Evolutionary conservation across 129 eudicot species (phyloP), one percentile per base, ranked within the genome.

Genomic region (Saposhnikovia divaricata): DNA sequence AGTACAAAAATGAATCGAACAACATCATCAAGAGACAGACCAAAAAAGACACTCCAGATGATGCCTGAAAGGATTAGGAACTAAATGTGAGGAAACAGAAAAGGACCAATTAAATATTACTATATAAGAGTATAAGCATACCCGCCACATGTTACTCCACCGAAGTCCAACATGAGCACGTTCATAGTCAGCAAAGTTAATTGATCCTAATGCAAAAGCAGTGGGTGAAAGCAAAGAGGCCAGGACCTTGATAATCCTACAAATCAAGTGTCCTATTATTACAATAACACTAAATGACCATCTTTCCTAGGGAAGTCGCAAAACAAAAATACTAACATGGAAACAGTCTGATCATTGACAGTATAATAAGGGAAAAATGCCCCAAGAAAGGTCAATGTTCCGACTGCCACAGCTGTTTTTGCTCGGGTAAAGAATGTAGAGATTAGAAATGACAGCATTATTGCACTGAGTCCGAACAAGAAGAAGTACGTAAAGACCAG

Each of bases 61-160:
- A 96, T 27, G 86, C 89, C 99, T 96, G 89, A 79, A 87, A 73
- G 61, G 77, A 76, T 39, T 65, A 69, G 51, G 70, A 76, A 69
- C 40, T 1, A 81, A 59, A 27, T 42, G 21, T 78, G 19, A 51
- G 45, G 59, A 47, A 66, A 69, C 66, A 61, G 82, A 53, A 75
- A 13, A 71, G 40, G 66, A 75, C 10, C 76, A 39, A 81, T 77
- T 39, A 76, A 44, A 10, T n/a, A 27, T n/a, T 23, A 73, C 15
- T 44, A n/a, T n/a, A 43, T 18, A 40, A 19, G 34, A 19, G 11
- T 40, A 73, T 43, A 14, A 81, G 80, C 86, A 83, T 88, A 90
- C 99, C 87, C 96, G 85, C 99, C 99, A 96, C 42, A 96, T 90
- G 86, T 96, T 96, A 86, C 97, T 92, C 99, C 99, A 96, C 7